Evolutionary conservation across 352 stramenopile genomes (phyloP).

Genomic region (Globisporangium ultimum): DNA sequence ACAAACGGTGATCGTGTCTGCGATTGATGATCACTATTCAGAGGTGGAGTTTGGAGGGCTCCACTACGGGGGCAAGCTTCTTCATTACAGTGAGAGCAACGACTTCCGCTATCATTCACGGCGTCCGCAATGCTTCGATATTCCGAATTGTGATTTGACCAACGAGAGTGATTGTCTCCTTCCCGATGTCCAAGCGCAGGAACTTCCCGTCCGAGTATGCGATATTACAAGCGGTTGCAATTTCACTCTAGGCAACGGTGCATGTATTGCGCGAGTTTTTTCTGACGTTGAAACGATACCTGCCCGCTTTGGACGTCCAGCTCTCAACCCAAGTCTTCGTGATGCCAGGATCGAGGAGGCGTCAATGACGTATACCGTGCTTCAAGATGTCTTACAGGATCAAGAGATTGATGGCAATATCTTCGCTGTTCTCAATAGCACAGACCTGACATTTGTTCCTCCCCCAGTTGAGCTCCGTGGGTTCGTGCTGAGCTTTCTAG

Average conservation of each 20-base stretch:
- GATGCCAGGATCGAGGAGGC: background rate
- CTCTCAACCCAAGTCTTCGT: conserved; percentile 24
- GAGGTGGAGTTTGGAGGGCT: conserved; percentile 64
- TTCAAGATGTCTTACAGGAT: conserved; percentile 20
- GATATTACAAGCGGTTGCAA: conserved; percentile 40
- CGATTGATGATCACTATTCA: conserved; percentile 53
- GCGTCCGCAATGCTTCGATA: conserved; percentile 56
- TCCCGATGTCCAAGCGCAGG: conserved; percentile 3
- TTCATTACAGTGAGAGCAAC: conserved; percentile 53
- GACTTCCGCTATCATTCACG: conserved; percentile 66
- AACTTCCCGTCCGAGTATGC: conserved; percentile 38
- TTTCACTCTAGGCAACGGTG: conserved; percentile 46
- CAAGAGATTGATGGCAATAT: conserved; percentile 26
- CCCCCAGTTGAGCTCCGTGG: conserved; percentile 43
- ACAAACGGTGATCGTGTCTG: conserved; percentile 38
- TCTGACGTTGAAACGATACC: conserved; percentile 12
- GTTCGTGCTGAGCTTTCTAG: conserved; percentile 65
- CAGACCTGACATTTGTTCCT: conserved; percentile 20
- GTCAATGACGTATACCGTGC: conserved; percentile 23
- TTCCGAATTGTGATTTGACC: conserved; percentile 42
- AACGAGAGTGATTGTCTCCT: conserved; percentile 26
- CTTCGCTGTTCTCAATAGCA: conserved; percentile 8
- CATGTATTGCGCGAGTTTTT: conserved; percentile 31
- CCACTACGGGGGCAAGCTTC: conserved; percentile 44
- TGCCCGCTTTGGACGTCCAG: conserved; percentile 30